A percentile compares a stretch with the other conserved stretches of the same genome.
Evolutionary conservation across 768 basidiomycete species (phyloP).

Genomic region (Naganishia antarctica): DNA sequence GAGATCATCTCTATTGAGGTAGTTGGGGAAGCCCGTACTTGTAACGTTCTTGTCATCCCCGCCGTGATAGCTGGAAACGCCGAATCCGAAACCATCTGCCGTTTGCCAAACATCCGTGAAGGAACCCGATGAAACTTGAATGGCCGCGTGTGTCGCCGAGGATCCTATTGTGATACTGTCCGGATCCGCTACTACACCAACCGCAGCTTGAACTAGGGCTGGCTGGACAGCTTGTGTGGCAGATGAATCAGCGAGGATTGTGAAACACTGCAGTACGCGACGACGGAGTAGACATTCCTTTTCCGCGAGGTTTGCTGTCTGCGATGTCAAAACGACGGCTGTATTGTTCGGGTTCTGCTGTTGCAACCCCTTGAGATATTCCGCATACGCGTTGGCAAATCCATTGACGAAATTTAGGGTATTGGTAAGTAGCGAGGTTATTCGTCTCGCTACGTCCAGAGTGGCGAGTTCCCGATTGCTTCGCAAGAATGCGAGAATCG

Average conservation of each 20-base stretch:
- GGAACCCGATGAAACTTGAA: slow-evolving; percentile 74
- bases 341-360: slow-evolving; percentile 30
- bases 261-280: slow-evolving; percentile 84
- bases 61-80: slow-evolving; percentile 59
- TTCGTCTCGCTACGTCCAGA: slow-evolving; percentile 81
- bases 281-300: slow-evolving; percentile 78
- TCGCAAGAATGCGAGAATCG: slow-evolving; percentile 78
- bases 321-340: slow-evolving; percentile 32
- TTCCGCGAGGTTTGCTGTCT: slow-evolving; percentile 55
- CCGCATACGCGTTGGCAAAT: slow-evolving; percentile 67
- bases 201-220: slow-evolving; percentile 71
- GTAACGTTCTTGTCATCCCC: slow-evolving; percentile 5
- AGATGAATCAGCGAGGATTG: slow-evolving; percentile 68
- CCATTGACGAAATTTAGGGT: slow-evolving; percentile 81
- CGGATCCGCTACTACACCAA: slow-evolving; percentile 76
- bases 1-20: slow-evolving; percentile 68
- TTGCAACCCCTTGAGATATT: slow-evolving; percentile 57
- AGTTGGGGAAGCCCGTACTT: slow-evolving; percentile 15
- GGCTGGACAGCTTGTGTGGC: slow-evolving; percentile 79
- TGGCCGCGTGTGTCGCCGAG: slow-evolving; percentile 77
- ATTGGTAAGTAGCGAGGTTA: slow-evolving; percentile 80
- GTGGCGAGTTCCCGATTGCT: slow-evolving; percentile 77
- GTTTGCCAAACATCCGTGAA: slow-evolving; percentile 83
- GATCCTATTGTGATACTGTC: slow-evolving; percentile 64
- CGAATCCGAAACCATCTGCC: slow-evolving; percentile 84